Conservation (phyloP, 164 flowering plant genomes). For the Liriodendron chinense region DNA sequence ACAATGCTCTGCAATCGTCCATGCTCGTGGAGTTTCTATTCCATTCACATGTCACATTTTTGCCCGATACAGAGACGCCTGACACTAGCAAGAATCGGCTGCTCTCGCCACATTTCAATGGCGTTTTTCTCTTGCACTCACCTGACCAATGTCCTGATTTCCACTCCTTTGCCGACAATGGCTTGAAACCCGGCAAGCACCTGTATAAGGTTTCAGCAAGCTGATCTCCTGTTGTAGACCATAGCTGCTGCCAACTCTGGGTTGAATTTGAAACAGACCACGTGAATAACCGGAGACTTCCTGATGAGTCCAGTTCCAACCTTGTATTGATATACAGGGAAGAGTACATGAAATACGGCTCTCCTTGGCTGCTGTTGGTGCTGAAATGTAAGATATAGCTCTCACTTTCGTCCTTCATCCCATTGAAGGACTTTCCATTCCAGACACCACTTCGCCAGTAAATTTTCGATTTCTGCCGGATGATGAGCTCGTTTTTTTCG, state of each 20-base stretch:
- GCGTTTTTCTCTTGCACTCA: constrained; percentile 11
- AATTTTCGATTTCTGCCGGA: neutral
- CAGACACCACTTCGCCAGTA: neutral
- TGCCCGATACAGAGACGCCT: neutral
- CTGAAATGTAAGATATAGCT: constrained; percentile 14
- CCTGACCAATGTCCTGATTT: constrained; percentile 5
- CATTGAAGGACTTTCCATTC: neutral
- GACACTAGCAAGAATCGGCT: neutral
- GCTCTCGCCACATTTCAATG: constrained; percentile 4
- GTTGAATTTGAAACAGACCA: neutral
- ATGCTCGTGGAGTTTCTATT: too few species aligned
- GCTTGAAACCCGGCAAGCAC: constrained; percentile 13
- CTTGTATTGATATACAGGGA: neutral
- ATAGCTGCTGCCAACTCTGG: neutral
- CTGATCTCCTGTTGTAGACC: neutral
- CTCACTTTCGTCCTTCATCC: constrained; percentile 15
- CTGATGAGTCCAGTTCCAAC: neutral
- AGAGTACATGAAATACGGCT: constrained; percentile 18
- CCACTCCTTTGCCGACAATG: constrained; percentile 6
- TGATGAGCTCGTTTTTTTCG: neutral
- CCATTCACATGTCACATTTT: too few species aligned
- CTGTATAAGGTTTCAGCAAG: neutral
- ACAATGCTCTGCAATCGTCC: neutral
- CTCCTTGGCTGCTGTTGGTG: neutral
- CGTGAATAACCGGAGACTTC: neutral